Evolutionary conservation across 2,329 filamentous ascomycete genomes (phyloP).

Genomic region (Fusarium newnesense): DNA sequence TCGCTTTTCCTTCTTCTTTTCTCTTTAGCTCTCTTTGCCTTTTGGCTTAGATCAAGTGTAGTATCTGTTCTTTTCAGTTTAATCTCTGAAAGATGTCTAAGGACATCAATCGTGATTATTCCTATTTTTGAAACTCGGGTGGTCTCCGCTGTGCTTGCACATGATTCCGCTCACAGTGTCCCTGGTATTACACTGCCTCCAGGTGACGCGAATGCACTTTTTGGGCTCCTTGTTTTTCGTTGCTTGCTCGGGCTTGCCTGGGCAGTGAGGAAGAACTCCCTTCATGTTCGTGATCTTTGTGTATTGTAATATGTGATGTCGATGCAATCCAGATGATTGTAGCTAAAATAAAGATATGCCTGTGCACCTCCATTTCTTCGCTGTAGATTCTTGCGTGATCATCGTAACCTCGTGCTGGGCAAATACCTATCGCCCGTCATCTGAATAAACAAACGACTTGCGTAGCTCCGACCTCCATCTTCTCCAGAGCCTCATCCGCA

Average conservation of each 20-base stretch:
- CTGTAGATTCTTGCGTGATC: neutral
- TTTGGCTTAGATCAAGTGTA: slow-evolving; percentile 92
- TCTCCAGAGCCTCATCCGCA: slow-evolving; percentile 29
- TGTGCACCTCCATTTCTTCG: rapidly evolving
- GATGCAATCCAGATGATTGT: rapidly evolving
- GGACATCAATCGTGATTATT: slow-evolving; percentile 81
- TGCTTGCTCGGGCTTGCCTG: slow-evolving; percentile 51
- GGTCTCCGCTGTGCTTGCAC: slow-evolving; percentile 55
- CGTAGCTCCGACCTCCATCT: slow-evolving; percentile 16
- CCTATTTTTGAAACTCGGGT: slow-evolving; percentile 65
- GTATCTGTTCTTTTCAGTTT: slow-evolving; percentile 98
- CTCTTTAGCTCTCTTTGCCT: slow-evolving; percentile 59
- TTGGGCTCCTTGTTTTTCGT: slow-evolving; percentile 51
- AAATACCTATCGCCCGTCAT: slow-evolving; percentile 3
- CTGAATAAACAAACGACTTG: slow-evolving; percentile 2
- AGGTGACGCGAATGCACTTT: slow-evolving; percentile 52
- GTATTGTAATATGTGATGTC: rapidly evolving
- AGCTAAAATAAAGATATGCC: neutral
- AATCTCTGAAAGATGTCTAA: slow-evolving; percentile 89
- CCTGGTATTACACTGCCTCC: slow-evolving; percentile 49
- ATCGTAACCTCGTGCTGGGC: neutral
- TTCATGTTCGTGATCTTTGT: neutral
- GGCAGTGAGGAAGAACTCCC: slow-evolving; percentile 60
- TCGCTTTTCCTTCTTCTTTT: slow-evolving; percentile 44
- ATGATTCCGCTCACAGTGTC: slow-evolving; percentile 54